Conservation (phyloP, 106 monocot species). For the Allium sativum region DNA sequence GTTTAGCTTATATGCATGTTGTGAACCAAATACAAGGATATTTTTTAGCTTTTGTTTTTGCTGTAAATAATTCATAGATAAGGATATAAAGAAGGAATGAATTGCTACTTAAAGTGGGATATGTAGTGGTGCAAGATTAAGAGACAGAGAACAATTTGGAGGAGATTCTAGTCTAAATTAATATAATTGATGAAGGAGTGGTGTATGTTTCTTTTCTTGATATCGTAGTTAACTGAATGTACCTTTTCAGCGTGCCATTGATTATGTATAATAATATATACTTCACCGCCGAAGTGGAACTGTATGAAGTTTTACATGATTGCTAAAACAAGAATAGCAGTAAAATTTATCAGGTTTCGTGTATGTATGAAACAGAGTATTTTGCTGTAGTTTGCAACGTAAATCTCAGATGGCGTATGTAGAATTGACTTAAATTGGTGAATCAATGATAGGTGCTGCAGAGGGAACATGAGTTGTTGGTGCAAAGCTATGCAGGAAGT, state of each 20-base stretch:
- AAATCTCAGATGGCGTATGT: constrained; percentile 50
- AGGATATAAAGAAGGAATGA: not conserved
- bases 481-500: constrained; percentile 51
- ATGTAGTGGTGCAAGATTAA: not conserved
- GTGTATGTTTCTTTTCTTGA: too few species aligned
- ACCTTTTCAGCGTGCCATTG: too few species aligned
- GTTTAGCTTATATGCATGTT: constrained; percentile 10
- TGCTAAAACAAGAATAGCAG: too few species aligned
- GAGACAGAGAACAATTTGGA: not conserved
- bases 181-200: too few species aligned
- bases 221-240: too few species aligned
- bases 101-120: not conserved
- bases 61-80: not conserved
- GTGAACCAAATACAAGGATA: not conserved
- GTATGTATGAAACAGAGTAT: too few species aligned
- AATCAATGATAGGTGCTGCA: constrained; percentile 43
- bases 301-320: too few species aligned
- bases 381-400: constrained; percentile 33
- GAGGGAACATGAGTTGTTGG: constrained; percentile 59
- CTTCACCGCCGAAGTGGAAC: too few species aligned
- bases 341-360: too few species aligned
- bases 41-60: not conserved
- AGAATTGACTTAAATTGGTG: constrained; percentile 48
- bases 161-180: not conserved
- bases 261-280: too few species aligned